These are phyloP conservation scores for Hydnomerulius pinastri DNA, from an alignment of 768 basidiomycete species.

Conservation along the genomic window DNA sequence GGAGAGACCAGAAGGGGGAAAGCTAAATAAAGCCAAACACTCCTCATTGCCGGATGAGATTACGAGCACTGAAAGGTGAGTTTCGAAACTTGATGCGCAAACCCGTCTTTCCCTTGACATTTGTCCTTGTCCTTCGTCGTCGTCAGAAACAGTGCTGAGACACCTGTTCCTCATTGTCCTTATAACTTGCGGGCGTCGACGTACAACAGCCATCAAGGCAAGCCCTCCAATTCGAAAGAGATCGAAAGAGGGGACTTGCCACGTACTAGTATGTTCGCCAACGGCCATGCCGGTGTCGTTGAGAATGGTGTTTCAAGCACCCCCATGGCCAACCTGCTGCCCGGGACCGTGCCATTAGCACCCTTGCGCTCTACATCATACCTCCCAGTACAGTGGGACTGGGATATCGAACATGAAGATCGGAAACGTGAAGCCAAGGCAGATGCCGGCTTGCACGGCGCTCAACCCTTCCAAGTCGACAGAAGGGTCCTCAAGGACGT, in stretches of 20 bases:
- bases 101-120: constrained; percentile 2
- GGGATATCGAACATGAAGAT: constrained; percentile 73
- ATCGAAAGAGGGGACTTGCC: constrained; percentile 4
- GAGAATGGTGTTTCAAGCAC: constrained; percentile 1
- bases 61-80: constrained; percentile 18
- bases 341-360: constrained; percentile 25
- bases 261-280: constrained; percentile 13
- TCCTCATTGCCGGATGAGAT: constrained; percentile 18
- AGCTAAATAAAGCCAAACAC: constrained; percentile 33
- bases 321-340: not conserved
- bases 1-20: constrained; percentile 10
- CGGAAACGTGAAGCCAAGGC: constrained; percentile 62
- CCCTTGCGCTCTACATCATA: constrained; percentile 6
- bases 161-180: not conserved
- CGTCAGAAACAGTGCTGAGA: not conserved
- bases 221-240: constrained; percentile 5
- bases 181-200: not conserved
- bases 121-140: constrained; percentile 2
- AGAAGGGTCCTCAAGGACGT: constrained; percentile 74
- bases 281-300: not conserved
- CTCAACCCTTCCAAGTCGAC: constrained; percentile 75
- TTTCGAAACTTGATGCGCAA: constrained; percentile 8
- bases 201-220: not conserved
- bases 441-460: constrained; percentile 61
- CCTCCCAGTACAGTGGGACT: constrained; percentile 59